Evolutionary conservation across 1,139 yeast species (phyloP).

Genomic region (Eremothecium coryli): DNA sequence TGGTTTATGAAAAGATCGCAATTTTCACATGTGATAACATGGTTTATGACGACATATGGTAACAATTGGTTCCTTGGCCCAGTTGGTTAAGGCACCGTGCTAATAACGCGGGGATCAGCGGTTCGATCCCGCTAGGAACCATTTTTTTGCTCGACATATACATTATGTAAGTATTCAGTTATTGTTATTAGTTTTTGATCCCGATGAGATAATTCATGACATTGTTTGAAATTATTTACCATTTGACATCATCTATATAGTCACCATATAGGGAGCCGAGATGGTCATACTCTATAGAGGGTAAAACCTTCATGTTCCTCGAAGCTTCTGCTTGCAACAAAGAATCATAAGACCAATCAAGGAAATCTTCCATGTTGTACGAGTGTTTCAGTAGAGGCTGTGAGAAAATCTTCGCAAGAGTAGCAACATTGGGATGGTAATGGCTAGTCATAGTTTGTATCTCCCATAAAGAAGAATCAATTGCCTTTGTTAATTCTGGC

Average conservation of each 20-base stretch:
- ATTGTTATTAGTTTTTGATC: too few relatives aligned
- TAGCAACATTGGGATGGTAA: slow-evolving; percentile 92
- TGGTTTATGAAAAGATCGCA: too few relatives aligned
- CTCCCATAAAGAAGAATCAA: slow-evolving; percentile 89
- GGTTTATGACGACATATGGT: too few relatives aligned
- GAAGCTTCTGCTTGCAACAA: slow-evolving; percentile 65
- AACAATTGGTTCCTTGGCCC: slow-evolving; percentile 25
- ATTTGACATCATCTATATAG: slow-evolving; percentile 20
- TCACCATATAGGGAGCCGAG: slow-evolving; percentile 16
- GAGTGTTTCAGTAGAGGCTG: slow-evolving; percentile 85
- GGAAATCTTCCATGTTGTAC: slow-evolving; percentile 86
- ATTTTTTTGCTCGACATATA: slow-evolving; percentile 9
- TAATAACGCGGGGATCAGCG: slow-evolving; percentile 27
- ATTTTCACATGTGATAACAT: too few relatives aligned
- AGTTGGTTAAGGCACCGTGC: slow-evolving; percentile 28
- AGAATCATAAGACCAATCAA: slow-evolving; percentile 80
- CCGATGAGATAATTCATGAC: too few relatives aligned
- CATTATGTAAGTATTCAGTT: neutral
- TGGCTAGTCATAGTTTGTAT: slow-evolving; percentile 72
- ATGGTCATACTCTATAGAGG: slow-evolving; percentile 70
- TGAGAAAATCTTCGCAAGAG: slow-evolving; percentile 75
- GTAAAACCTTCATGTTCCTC: slow-evolving; percentile 59
- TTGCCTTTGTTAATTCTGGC: slow-evolving; percentile 72
- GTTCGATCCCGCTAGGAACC: slow-evolving; percentile 27
- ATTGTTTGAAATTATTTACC: too few relatives aligned